Percentiles rank a stretch among this genome's conserved stretches.
Conservation (phyloP, 176 grass and related monocot species). For the Cymbopogon citratus region DNA sequence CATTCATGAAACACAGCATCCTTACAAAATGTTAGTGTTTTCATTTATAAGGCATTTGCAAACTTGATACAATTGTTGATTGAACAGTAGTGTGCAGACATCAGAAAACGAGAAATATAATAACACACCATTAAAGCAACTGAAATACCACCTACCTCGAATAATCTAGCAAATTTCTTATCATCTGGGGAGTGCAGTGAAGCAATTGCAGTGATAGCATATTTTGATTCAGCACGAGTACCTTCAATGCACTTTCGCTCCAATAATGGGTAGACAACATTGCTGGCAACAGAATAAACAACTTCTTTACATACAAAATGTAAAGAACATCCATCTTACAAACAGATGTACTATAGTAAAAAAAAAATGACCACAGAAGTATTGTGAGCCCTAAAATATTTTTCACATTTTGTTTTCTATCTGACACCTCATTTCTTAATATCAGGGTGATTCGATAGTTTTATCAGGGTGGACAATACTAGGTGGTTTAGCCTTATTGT, state of each 20-base stretch:
- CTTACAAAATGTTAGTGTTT: neutral
- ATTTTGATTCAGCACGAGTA: constrained; percentile 85
- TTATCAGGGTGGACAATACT: neutral
- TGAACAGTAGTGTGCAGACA: neutral
- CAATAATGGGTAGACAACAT: constrained; percentile 66
- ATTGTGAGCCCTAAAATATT: neutral
- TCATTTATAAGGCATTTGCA: neutral
- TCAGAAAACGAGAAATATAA: neutral
- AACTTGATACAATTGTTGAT: constrained; percentile 17
- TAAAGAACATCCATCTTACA: neutral
- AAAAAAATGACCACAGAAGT: neutral
- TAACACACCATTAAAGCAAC: neutral
- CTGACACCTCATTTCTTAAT: neutral
- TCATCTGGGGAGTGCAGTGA: constrained; percentile 49
- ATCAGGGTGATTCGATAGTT: neutral
- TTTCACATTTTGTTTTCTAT: neutral
- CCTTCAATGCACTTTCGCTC: constrained; percentile 88
- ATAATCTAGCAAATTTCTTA: constrained; percentile 55
- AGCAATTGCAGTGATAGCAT: constrained; percentile 66
- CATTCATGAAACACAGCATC: constrained; percentile 12
- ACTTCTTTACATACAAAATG: neutral
- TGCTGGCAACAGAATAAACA: constrained; percentile 40
- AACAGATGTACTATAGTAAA: neutral
- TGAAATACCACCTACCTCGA: constrained; percentile 39
- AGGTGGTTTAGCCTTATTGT: neutral